Evolutionary conservation across 331 rosid genomes (phyloP), one percentile per base, ranked within the genome.

Genomic region (Rosa hybrid): DNA sequence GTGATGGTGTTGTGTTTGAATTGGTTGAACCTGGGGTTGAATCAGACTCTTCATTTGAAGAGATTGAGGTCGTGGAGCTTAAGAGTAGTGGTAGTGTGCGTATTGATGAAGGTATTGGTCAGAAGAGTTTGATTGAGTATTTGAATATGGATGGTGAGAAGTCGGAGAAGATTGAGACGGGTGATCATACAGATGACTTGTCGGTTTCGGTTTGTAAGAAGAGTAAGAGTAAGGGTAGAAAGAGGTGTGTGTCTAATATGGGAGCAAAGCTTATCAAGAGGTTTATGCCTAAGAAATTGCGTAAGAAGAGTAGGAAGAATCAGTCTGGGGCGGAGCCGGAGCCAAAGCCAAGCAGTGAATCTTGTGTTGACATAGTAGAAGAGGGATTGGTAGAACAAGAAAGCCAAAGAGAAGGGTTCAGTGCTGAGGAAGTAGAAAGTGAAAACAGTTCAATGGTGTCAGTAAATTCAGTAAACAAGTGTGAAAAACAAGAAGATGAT

Each of bases 221-320:
- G 27, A 84, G 70, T 30, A 30, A 82, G 75, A 75, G 49, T 30
- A 64, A 25, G 59, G 42, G 80, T 20, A 84, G 77, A 51, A 79
- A 85, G 5, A 86, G 83, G 9, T 74, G 82, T 44, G 49, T 39
- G 68, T 30, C 34, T 6, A 88, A 85, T 49, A 53, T 90, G 11
- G 89, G 75, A 80, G 81, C 92, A 7, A 88, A 83, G 81, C 75
- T 92, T 70, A 85, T 88, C 53, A 92, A 87, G 87, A 91, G 83
- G 42, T 68, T 91, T 25, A 77, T 92, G 76, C 84, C 88, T 3
- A 90, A 86, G 81, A 94, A 86, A 79, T 78, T 91, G 67, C 89
- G 92, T 49, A 10, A 68, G n/a, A 76, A 65, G 68, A 44, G 27
- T 13, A 74, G 71, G 57, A 64, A 42, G 18, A 5, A 50, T 18